A percentile compares a stretch with the other conserved stretches of the same genome.
Conservation (phyloP, 2,329 filamentous ascomycete genomes). For the Ceratocystis destructans region DNA sequence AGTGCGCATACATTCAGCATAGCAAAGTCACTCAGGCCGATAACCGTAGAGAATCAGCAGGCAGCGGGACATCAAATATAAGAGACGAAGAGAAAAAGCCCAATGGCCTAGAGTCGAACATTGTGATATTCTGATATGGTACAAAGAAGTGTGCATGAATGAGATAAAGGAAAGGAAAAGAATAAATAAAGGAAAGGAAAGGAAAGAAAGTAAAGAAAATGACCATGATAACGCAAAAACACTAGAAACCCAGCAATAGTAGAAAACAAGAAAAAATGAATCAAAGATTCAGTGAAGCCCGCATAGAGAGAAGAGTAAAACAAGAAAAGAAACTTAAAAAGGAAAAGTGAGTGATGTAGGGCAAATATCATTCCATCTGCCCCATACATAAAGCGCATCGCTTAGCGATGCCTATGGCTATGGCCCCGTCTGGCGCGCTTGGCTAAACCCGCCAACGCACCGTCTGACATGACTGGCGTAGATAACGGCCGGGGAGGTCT, state of each 20-base stretch:
- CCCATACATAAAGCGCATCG: too few relatives aligned
- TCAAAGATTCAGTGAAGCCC: background rate
- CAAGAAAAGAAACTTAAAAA: background rate
- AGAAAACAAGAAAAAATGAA: background rate
- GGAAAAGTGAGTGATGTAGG: too few relatives aligned
- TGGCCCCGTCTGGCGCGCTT: too few relatives aligned
- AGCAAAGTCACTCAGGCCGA: background rate
- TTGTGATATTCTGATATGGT: conserved; percentile 3
- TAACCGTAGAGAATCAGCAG: too few relatives aligned
- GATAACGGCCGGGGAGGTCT: too few relatives aligned
- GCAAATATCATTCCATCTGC: too few relatives aligned
- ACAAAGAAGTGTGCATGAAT: conserved; percentile 5
- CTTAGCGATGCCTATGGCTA: too few relatives aligned
- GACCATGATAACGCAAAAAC: too few relatives aligned
- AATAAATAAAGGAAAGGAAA: background rate
- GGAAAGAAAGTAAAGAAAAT: background rate
- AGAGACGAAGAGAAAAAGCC: background rate
- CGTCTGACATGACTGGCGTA: too few relatives aligned
- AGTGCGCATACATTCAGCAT: too few relatives aligned
- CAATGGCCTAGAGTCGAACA: background rate
- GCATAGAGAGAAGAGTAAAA: background rate
- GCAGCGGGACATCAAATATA: background rate
- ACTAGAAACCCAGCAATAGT: too few relatives aligned
- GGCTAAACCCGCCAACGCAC: too few relatives aligned
- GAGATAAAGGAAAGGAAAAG: conserved; percentile 1